phyloP scores from a whole-genome alignment of 306 rosid genomes.

The Cercis canadensis region DNA sequence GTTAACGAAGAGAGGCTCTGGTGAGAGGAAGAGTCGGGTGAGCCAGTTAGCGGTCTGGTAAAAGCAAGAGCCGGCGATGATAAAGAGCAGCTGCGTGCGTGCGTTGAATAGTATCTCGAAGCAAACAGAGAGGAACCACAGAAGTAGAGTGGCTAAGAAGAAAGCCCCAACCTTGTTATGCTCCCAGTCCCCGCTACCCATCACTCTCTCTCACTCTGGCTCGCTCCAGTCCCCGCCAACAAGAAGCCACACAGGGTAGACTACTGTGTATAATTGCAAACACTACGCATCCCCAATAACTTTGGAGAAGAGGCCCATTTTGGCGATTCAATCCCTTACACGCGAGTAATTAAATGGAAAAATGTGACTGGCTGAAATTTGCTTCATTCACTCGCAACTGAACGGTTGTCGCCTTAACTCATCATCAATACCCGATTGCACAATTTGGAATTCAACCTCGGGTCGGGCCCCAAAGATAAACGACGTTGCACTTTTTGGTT shows the following conservation, averaged over 20 bases:
- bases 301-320: no score
- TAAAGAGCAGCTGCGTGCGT: constrained; percentile 53
- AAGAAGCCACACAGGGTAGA: no score
- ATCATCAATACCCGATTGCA: no score
- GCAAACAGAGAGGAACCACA: constrained; percentile 63
- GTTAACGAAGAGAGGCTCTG: constrained; percentile 76
- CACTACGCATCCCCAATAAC: not conserved
- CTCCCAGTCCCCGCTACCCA: constrained; percentile 37
- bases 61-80: constrained; percentile 67
- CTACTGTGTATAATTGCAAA: no score
- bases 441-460: no score
- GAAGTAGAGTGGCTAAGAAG: constrained; percentile 64
- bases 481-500: no score
- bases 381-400: not conserved
- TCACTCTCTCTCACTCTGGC: constrained; percentile 13
- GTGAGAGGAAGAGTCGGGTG: constrained; percentile 52
- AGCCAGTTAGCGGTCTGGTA: constrained; percentile 66
- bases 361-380: not conserved
- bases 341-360: no score
- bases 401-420: no score
- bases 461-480: no score
- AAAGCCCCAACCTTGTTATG: constrained; percentile 50
- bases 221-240: not conserved
- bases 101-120: constrained; percentile 57
- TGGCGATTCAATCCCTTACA: no score